A percentile compares a stretch with the other conserved stretches of the same genome.
These are phyloP conservation scores for Sporothrix globosa DNA, from an alignment of 2,329 filamentous ascomycete genomes.

Conservation along the genomic window DNA sequence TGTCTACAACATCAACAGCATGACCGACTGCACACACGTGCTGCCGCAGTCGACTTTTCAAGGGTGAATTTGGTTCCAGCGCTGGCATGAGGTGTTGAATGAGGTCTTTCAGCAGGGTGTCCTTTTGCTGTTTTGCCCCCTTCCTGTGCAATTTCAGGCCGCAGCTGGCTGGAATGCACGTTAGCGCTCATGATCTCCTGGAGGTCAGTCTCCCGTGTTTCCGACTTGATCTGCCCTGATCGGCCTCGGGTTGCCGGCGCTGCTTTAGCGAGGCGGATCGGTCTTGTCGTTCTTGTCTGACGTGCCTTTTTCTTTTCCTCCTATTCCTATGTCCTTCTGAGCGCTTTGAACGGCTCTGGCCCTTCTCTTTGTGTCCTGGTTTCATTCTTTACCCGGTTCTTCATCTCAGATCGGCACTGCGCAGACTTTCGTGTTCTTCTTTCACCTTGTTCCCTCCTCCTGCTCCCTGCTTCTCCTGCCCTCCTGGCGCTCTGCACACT, in stretches of 20 bases:
- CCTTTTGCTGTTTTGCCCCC: background rate
- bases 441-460: background rate
- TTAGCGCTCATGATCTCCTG: constrained; percentile 22
- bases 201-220: background rate
- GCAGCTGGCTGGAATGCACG: constrained; percentile 18
- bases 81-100: background rate
- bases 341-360: background rate
- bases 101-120: background rate
- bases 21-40: constrained; percentile 60
- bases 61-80: background rate
- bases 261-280: background rate
- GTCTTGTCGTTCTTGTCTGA: background rate
- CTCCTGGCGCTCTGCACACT: background rate
- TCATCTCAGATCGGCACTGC: background rate
- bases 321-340: background rate
- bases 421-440: background rate
- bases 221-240: constrained; percentile 2
- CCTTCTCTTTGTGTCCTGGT: background rate
- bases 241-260: constrained; percentile 10
- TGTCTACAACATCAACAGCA: constrained; percentile 58
- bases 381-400: background rate
- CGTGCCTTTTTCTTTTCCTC: background rate
- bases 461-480: background rate
- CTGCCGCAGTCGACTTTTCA: constrained; percentile 43
- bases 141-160: background rate